Conservation (phyloP, 2,329 filamentous ascomycete species). For the Ampelomyces quisqualis region DNA sequence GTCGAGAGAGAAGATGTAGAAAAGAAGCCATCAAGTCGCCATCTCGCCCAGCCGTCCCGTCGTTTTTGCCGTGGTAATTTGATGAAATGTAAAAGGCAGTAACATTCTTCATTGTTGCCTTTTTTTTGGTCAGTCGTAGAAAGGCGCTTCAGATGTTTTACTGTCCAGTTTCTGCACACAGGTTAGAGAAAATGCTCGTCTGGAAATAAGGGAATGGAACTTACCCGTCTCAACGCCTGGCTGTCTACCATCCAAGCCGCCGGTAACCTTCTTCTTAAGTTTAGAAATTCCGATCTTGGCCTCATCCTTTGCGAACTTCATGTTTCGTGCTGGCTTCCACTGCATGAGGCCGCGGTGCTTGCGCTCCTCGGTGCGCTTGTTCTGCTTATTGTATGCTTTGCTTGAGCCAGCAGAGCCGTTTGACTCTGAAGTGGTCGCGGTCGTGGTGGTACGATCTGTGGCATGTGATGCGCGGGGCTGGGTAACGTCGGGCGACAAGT, state of each 20-base stretch:
- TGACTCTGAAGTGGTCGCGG: conserved; percentile 13
- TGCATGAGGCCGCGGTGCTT: conserved; percentile 93
- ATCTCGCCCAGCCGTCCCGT: too few relatives aligned
- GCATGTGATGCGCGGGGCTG: conserved; percentile 27
- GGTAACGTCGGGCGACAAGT: conserved; percentile 27
- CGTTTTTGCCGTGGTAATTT: too few relatives aligned
- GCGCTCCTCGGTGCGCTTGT: conserved; percentile 71
- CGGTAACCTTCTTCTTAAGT: conserved; percentile 72
- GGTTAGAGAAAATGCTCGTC: conserved; percentile 24
- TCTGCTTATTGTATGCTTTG: conserved; percentile 66
- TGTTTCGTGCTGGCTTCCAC: conserved; percentile 86
- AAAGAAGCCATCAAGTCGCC: too few relatives aligned
- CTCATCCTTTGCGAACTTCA: conserved; percentile 85
- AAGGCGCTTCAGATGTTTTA: conserved; percentile 2
- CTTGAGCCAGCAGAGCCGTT: conserved; percentile 23
- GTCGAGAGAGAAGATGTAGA: too few relatives aligned
- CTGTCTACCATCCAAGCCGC: conserved; percentile 72
- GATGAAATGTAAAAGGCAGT: too few relatives aligned
- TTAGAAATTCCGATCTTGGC: conserved; percentile 74
- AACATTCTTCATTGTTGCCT: too few relatives aligned
- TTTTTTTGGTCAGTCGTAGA: not conserved
- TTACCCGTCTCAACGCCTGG: conserved; percentile 78
- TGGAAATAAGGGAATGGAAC: conserved; percentile 20
- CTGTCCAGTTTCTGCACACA: conserved; percentile 26
- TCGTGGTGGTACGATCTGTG: conserved; percentile 33